phyloP scores from a whole-genome alignment of 257 asterid species.

The Solanum sejunctum region DNA sequence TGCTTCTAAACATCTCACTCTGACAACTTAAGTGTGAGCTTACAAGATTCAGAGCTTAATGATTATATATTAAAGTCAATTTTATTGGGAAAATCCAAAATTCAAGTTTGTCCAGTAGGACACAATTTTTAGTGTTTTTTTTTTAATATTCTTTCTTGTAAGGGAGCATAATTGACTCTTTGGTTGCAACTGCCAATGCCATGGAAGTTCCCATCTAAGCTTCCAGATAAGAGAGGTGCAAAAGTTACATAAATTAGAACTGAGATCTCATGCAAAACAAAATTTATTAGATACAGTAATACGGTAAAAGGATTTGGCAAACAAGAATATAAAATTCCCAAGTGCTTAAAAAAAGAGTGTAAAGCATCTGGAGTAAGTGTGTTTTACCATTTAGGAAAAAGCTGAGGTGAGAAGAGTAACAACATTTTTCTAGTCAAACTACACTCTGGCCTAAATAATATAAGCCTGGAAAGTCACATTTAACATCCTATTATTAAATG shows the following conservation, averaged over 20 bases:
- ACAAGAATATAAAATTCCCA: neutral
- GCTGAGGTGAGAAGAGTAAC: neutral
- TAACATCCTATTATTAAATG: neutral
- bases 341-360: neutral
- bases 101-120: neutral
- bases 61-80: neutral
- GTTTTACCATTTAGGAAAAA: neutral
- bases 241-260: neutral
- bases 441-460: neutral
- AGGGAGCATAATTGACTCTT: neutral
- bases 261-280: neutral
- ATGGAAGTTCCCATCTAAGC: neutral
- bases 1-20: neutral
- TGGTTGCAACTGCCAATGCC: neutral
- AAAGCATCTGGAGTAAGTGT: neutral
- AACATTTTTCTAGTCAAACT: neutral
- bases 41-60: neutral
- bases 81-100: neutral
- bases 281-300: neutral
- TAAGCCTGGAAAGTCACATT: neutral
- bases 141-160: neutral
- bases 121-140: neutral
- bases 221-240: neutral
- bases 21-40: neutral
- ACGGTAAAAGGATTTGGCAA: neutral